phyloP scores from a whole-genome alignment of 2,329 filamentous ascomycete species.

The Microsporum canis region DNA sequence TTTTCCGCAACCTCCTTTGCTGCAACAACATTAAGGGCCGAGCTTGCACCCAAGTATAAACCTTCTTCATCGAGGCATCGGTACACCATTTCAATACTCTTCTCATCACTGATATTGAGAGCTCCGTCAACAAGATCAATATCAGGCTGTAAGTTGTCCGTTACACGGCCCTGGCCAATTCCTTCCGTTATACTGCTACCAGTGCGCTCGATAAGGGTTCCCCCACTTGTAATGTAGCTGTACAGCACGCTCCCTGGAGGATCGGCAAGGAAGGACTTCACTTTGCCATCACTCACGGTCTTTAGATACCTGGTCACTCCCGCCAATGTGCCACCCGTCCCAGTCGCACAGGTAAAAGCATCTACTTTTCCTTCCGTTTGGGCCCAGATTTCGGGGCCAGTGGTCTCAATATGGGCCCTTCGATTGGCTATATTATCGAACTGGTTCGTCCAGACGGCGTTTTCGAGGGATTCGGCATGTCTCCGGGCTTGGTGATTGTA shows the following conservation, averaged over 20 bases:
- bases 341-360: slow-evolving; percentile 90
- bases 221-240: slow-evolving; percentile 78
- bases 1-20: slow-evolving; percentile 89
- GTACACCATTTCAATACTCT: slow-evolving; percentile 97
- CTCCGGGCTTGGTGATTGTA: slow-evolving; percentile 94
- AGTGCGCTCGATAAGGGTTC: slow-evolving; percentile 65
- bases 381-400: slow-evolving; percentile 91
- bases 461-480: slow-evolving; percentile 75
- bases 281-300: slow-evolving; percentile 61
- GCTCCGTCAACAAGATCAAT: slow-evolving; percentile 75
- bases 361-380: slow-evolving; percentile 80
- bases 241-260: slow-evolving; percentile 89
- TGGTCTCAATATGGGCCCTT: slow-evolving; percentile 89
- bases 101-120: slow-evolving; percentile 75
- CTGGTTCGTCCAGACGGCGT: slow-evolving; percentile 97
- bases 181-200: slow-evolving; percentile 94
- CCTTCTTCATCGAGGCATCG: slow-evolving; percentile 91
- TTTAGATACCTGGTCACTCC: slow-evolving; percentile 84
- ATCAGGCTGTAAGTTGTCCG: slow-evolving; percentile 84
- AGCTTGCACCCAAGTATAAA: slow-evolving; percentile 87
- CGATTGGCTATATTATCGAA: slow-evolving; percentile 96
- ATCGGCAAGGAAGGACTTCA: slow-evolving; percentile 84
- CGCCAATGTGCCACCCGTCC: slow-evolving; percentile 83
- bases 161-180: slow-evolving; percentile 91
- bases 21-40: slow-evolving; percentile 86